Base-by-base conservation (phyloP, 352 stramenopile genomes). In the Phytophthora hybrid region DNA sequence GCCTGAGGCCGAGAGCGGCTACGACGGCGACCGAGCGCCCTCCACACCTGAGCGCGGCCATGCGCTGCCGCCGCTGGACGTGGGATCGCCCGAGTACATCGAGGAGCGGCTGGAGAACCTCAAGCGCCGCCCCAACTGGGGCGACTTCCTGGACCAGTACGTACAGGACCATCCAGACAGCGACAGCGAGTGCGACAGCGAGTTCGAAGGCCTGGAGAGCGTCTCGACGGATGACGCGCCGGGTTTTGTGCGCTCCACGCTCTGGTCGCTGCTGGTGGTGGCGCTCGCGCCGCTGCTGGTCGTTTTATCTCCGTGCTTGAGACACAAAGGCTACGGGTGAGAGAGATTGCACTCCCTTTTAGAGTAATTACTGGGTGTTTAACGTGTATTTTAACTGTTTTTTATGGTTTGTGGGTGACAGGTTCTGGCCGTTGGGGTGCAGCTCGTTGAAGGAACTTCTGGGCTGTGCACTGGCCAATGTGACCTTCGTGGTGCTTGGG, bases 101-200 rank as follows among this genome's bases (percentile, higher is more conserved):
- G 88, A 93, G 57, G 82, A 96, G 72, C 87, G 89, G 16, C 77
- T 96, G 59, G 89, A 96, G 66, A 96, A 96, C 80, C 84, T 96
- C 74, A 96, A 96, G 77, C 82, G 87, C 51, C 85, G 82, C 44
- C 85, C 79, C 8, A 84, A 79, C 26, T 93, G 84, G 84, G 65
- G 49, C 21, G 54, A 84, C 59, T 96, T 80, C 52, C 70, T 96
- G 53, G 87, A 96, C 69, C 77, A 92, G 54, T 96, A 94, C 71
- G 89, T 96, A 44, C 52, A 81, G 37, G 75, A 81, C 11, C 77
- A 89, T 59, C 70, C 85, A 39, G 73, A 79, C 66, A 83, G 79
- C 44, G 68, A 81, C 31, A 83, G 70, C 23, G 73, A 84, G 13
- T 69, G 65, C 23, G 73, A 83, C 11, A 71, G 66, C 23, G 87